These are phyloP conservation scores for Tetrahymena thermophila DNA, from an alignment of 73 alveolate genomes.

Conservation along the genomic window DNA sequence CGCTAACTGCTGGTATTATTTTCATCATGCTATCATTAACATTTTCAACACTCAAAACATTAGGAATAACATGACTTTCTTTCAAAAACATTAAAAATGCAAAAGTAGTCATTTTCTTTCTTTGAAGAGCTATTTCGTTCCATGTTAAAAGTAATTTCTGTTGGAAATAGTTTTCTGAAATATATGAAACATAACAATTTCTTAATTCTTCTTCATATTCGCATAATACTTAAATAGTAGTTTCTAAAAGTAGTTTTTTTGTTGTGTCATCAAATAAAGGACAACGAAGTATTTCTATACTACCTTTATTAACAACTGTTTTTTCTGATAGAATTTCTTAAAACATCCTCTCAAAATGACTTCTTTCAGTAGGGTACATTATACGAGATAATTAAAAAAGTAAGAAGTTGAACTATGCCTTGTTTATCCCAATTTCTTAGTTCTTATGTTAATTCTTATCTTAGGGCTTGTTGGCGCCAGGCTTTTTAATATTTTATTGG, in stretches of 20 bases:
- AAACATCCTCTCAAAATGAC: slow-evolving; percentile 27
- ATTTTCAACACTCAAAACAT: slow-evolving; percentile 16
- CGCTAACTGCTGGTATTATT: slow-evolving; percentile 27
- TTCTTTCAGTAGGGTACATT: slow-evolving; percentile 18
- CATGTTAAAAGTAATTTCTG: slow-evolving; percentile 11
- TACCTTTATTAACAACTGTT: slow-evolving; percentile 1
- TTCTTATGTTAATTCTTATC: not conserved
- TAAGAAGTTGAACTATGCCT: slow-evolving; percentile 26
- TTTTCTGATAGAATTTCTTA: slow-evolving; percentile 34
- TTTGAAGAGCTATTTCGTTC: slow-evolving; percentile 22
- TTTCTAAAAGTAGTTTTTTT: slow-evolving; percentile 29
- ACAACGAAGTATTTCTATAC: slow-evolving; percentile 8
- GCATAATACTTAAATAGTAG: slow-evolving; percentile 9
- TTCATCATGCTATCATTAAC: slow-evolving; percentile 17
- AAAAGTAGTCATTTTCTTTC: slow-evolving; percentile 17
- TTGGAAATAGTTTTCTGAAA: slow-evolving; percentile 7
- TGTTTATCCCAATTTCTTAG: slow-evolving; percentile 16
- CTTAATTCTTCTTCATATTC: slow-evolving; percentile 20
- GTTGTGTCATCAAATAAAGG: slow-evolving; percentile 29
- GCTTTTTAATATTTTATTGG: not conserved
- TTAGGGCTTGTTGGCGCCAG: not conserved
- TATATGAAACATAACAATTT: slow-evolving; percentile 17
- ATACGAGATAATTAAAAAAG: slow-evolving; percentile 24
- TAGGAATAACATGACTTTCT: slow-evolving; percentile 39
- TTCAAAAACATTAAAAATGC: slow-evolving; percentile 21